Evolutionary conservation across 345 rosid species (phyloP).

Genomic region (Ricinus communis): DNA sequence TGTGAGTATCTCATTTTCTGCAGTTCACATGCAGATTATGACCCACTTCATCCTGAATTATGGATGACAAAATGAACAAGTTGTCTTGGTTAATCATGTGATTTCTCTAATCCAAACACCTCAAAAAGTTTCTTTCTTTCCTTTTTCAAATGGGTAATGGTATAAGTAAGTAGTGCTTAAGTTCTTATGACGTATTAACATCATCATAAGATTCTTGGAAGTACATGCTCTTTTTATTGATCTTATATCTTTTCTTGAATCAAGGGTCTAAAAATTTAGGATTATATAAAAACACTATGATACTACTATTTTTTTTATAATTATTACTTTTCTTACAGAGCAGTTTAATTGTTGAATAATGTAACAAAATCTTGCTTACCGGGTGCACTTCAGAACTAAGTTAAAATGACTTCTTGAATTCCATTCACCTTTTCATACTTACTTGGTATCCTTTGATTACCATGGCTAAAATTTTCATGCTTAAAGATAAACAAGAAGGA

Average conservation of each 20-base stretch:
- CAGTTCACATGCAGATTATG: slow-evolving; percentile 9
- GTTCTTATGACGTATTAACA: neutral
- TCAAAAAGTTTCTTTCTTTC: neutral
- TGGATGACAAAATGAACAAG: neutral
- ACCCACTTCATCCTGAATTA: neutral
- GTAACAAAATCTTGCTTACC: neutral
- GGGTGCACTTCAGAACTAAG: neutral
- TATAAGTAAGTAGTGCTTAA: neutral
- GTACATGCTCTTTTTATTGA: no score
- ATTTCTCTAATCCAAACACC: neutral
- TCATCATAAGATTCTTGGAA: no score
- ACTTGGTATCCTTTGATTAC: no score
- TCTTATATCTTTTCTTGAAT: no score
- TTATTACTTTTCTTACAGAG: neutral
- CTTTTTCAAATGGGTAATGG: neutral
- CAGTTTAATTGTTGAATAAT: neutral
- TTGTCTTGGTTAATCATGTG: neutral
- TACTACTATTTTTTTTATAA: no score
- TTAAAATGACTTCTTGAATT: no score
- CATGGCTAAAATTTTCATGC: neutral
- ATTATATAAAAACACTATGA: no score
- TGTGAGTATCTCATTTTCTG: neutral
- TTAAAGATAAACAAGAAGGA: neutral
- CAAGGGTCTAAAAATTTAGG: no score
- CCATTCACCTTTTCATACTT: no score